Evolutionary conservation across 2,329 filamentous ascomycete species (phyloP), one percentile per base, ranked within the genome.

Genomic region (Cryphonectria japonica): DNA sequence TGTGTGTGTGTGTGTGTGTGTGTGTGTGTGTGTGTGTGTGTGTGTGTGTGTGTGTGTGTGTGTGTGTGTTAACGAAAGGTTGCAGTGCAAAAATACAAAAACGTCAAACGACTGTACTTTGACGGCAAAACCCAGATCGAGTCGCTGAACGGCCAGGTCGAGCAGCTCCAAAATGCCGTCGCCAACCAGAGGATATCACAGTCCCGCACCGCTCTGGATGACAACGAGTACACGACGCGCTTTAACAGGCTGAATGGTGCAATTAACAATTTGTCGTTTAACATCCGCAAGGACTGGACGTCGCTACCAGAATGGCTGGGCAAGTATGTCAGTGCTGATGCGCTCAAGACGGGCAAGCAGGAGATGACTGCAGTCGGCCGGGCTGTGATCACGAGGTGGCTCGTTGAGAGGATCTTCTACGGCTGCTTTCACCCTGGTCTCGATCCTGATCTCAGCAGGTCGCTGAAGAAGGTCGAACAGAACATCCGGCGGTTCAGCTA

Each of bases 281-380:
- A 96, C 75, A 97, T 98, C 74, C 92, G 96, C 74, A 98, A 98
- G 82, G 92, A 97, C 78, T 99, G 96, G 96, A 89, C 89, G 73
- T 85, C 85, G 46, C 86, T 98, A 69, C 96, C 96, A 0, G 79
- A 85, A 7, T 98, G 94, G 94, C 85, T 99, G 61, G 87, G 90
- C 69, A 87, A 86, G 34, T 93, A 90, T 69, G 93, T 97, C 74
- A 98, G 95, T 79, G 86, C 92, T 67, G 95, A 97, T 76, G 95
- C 94, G 0, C 86, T 97, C 68, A 89, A 91, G 76, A 94, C 92
- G 13, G 96, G 95, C 73, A 97, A 95, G 78, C 95, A 98, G 80
- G 96, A 99, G 81, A 99, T 99, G 96, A 98, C 94, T 8, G 95
- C 95, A 6, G 92, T 97, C 34, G 96, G 96, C 22, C 90, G 95